Evolutionary conservation across 768 basidiomycete genomes (phyloP).

Genomic region (Porpolomopsis calyptriformis): DNA sequence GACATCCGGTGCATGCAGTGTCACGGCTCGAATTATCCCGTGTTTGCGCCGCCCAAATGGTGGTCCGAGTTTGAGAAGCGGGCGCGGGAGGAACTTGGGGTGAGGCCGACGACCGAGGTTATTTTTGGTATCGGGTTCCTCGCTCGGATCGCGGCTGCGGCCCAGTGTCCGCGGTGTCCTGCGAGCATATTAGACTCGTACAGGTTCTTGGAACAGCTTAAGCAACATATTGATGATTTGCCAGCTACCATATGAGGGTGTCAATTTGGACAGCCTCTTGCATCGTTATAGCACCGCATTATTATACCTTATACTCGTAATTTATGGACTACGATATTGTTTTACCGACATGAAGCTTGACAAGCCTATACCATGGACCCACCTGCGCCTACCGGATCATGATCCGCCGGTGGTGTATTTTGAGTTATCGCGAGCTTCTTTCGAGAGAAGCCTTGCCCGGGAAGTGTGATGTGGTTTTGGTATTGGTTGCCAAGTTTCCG

Average conservation of each 20-base stretch:
- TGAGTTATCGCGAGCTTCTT: too few species aligned
- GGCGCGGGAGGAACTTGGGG: constrained; percentile 47
- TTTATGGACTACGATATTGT: too few species aligned
- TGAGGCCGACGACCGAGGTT: constrained; percentile 44
- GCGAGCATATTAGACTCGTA: constrained; percentile 56
- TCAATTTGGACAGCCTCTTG: not conserved
- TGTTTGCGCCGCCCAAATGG: constrained; percentile 51
- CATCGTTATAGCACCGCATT: too few species aligned
- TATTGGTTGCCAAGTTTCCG: too few species aligned
- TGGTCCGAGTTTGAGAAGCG: constrained; percentile 51
- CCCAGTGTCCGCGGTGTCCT: constrained; percentile 54
- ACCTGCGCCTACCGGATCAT: too few species aligned
- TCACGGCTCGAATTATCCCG: constrained; percentile 37
- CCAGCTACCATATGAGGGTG: constrained; percentile 21
- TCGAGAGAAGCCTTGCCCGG: too few species aligned
- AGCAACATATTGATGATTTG: constrained; percentile 43
- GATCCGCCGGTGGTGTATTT: too few species aligned
- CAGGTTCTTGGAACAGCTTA: constrained; percentile 43
- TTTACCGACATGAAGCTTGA: too few species aligned
- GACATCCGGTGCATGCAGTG: constrained; percentile 60
- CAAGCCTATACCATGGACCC: too few species aligned
- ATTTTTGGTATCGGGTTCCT: constrained; percentile 56
- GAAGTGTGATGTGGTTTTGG: too few species aligned
- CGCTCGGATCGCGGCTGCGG: constrained; percentile 35
- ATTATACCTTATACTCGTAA: too few species aligned